Evolutionary conservation across 345 rosid genomes (phyloP).

Genomic region (Erucastrum elatum): DNA sequence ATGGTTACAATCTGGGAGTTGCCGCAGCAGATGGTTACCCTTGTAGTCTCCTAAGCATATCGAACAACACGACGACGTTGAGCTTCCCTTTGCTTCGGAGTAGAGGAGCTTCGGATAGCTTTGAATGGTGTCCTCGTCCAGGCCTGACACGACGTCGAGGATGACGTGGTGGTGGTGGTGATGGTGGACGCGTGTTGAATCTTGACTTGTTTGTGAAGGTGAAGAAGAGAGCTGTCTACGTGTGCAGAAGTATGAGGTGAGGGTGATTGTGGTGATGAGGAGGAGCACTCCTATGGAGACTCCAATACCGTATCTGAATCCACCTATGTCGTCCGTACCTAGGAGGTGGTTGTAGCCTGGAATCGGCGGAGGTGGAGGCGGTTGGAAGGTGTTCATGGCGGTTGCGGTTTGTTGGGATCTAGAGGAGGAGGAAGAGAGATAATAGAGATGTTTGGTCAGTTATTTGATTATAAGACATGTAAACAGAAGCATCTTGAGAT

Average conservation of each 20-base stretch:
- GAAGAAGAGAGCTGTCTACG: constrained; percentile 39
- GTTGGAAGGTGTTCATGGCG: constrained; percentile 30
- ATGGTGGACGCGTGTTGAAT: constrained; percentile 16
- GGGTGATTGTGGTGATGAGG: constrained; percentile 52
- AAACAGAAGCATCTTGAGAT: constrained; percentile 29
- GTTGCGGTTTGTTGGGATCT: background rate
- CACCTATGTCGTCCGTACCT: constrained; percentile 40
- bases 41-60: constrained; percentile 86
- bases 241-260: constrained; percentile 55
- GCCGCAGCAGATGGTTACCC: constrained; percentile 50
- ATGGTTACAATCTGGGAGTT: constrained; percentile 78
- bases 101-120: constrained; percentile 75
- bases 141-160: constrained; percentile 49
- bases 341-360: constrained; percentile 32
- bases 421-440: constrained; percentile 2
- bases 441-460: constrained; percentile 31
- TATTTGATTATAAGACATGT: constrained; percentile 30
- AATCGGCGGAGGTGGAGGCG: constrained; percentile 24
- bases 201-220: constrained; percentile 11
- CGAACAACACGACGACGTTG: constrained; percentile 63
- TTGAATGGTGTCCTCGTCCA: constrained; percentile 68
- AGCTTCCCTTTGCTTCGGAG: constrained; percentile 57
- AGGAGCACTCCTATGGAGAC: constrained; percentile 54
- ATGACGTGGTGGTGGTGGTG: constrained; percentile 37
- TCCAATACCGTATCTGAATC: constrained; percentile 55